Base-by-base conservation (phyloP, 768 basidiomycete species). In the Tremella yokohamensis region DNA sequence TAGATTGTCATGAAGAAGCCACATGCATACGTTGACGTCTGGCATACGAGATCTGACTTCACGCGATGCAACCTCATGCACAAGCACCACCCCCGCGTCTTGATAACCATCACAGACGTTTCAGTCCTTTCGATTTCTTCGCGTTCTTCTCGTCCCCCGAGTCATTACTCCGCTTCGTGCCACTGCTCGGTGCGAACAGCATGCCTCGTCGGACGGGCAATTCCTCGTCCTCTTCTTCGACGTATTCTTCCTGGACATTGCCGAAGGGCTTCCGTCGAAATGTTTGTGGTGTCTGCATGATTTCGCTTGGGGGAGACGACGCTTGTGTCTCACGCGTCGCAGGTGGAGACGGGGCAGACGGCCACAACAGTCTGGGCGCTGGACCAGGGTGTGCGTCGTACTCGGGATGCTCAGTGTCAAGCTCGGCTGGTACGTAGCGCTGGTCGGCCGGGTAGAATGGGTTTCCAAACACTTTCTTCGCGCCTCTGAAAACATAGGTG, bases 401-500 rank as follows among this genome's bases (percentile, higher is more conserved):
- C 2, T 67, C 65, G n/a, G 61, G 60, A 48, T 72, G 62, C 18
- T 65, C 62, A 3, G 62, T 58, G 26, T 57, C 37, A 0, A 72
- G 53, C 16, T 65, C 57, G 9, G 68, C 55, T 34, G 49, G 50
- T 0, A 59, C 59, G 25, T 66, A 62, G n/a, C 45, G 49, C 15
- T 40, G 38, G 12, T 24, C 44, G 37, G 52, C 50, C 40, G 11
- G 58, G 40, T 52, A 54, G 57, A 57, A 72, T n/a, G 57, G 70
- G 59, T 72, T 72, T 24, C 64, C 65, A 52, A 69, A 72, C 0
- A 65, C 58, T 49, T 68, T 69, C 39, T 72, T 72, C 2, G 68
- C 39, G 8, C 70, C 70, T 54, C 70, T 45, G 57, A 72, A 72
- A 15, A 72, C 70, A 39, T 72, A 72, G 1, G 67, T 67, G 9